Base-by-base conservation (phyloP, 768 basidiomycete genomes). In the Thelephora ganbajun region DNA sequence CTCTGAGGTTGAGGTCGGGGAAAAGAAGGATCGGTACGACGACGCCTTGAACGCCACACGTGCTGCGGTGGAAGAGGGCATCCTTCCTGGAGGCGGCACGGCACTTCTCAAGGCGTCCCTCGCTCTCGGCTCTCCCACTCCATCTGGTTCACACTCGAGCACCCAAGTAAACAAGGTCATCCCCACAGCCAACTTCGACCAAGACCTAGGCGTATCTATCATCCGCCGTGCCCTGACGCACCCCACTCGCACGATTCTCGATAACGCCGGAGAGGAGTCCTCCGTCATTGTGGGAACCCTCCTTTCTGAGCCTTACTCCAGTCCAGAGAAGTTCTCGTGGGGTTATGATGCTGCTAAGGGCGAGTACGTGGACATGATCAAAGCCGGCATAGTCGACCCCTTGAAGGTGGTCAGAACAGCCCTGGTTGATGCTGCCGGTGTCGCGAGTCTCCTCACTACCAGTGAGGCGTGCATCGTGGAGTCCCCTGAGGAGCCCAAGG, bases 1-100 rank as follows among this genome's bases (percentile, higher is more conserved):
- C 19, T 79, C 76, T 46, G 94, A 98, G 65, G 94, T 97, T 45
- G 94, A 97, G 68, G 94, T 98, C 51, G 76, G 93, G 6, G 94
- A 98, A 77, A 98, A 97, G 88, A 96, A 98, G 79, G 94, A 98
- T 63, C 76, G 93, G 34, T 97, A 96, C 59, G 93, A 97, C 56
- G 91, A 94, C 60, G 93, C 93, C 1, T 74, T 97, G 43, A 96
- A 96, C 63, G 92, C 93, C n/a, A 98, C 94, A 3, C 84, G 94
- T 35, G 94, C 94, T 20, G 92, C 94, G 41, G 94, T 98, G 26
- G 94, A 97, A 68, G 93, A 99, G 65, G 94, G 94, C 61, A 96
- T 97, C 59, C 83, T 98, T 33, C 94, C 94, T 46, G 94, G 94
- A 39, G 94, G 94, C 59, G 93, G 93, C 63, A 81, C 89, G 30